Base-by-base conservation (phyloP, 192 early-diverging fungal species). In the Thamnidium elegans region DNA sequence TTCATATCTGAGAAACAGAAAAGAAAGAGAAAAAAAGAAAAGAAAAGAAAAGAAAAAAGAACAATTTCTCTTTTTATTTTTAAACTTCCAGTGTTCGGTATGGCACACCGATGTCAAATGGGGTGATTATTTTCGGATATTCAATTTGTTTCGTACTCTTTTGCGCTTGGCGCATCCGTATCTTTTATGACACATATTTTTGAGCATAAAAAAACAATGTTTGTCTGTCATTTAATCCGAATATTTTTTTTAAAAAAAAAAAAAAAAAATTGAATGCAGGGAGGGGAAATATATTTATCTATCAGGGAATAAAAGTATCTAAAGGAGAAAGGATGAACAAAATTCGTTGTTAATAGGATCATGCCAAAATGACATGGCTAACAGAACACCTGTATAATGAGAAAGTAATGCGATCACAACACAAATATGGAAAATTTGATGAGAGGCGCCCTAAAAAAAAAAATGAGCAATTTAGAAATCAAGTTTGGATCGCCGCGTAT, bases 341-440 rank as follows among this genome's bases (percentile, higher is more conserved):
- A 58, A 44, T 11, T 56, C 54, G 4, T 31, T 47, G 39, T 62
- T 69, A 6, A 23, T 20, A 58, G 39, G 50, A 50, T 65, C 64
- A 51, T 84, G 83, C 83, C 83, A 84, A 50, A 75, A 84, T 1
- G 50, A 26, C 75, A 82, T 79, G 15, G 87, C 85, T 45, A 75
- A 73, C 19, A 78, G 81, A 17, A 92, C 83, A 48, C 88, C 92
- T 54, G 82, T 50, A 51, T 87, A 93, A 67, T 94, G 92, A 46
- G 78, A 62, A 5, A 79, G 19, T 23, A 91, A 87, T 9, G 91
- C 95, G 7, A 80, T 55, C 8, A 96, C 79, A 2, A 95, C 92
- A 58, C 88, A 85, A 3, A 91, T 26, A 61, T 97, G 95, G 67
- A 93, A 95, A 45, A 97, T 93, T 78, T 97, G 95, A 69, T 95